Evolutionary conservation across 148 eudicot genomes (phyloP).

Genomic region (Spergularia bocconei): DNA sequence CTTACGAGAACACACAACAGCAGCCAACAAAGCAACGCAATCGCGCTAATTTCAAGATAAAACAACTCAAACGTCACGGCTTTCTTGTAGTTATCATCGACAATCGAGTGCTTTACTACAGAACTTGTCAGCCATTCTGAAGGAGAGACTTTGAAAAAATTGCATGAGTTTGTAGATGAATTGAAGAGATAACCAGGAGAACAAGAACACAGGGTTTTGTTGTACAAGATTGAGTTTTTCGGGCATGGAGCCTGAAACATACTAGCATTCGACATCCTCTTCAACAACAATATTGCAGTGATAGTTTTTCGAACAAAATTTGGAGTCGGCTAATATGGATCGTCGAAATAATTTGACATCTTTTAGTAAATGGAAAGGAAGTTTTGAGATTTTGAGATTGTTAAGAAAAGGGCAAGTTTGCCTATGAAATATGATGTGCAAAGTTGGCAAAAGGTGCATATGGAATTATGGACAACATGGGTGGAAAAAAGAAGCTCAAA

Average conservation of each 20-base stretch:
- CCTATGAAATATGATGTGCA: too few species aligned
- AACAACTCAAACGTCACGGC: constrained; percentile 4
- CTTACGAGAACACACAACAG: constrained; percentile 49
- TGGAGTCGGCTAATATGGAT: too few species aligned
- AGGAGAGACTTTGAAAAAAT: constrained; percentile 27
- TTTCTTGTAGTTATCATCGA: constrained; percentile 28
- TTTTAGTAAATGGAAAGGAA: too few species aligned
- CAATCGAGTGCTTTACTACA: constrained; percentile 53
- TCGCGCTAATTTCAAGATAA: constrained; percentile 19
- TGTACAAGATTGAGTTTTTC: constrained; percentile 47
- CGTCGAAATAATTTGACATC: too few species aligned
- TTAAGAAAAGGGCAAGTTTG: too few species aligned
- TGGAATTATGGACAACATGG: too few species aligned
- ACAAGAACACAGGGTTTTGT: constrained; percentile 59
- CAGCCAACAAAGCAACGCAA: constrained; percentile 59
- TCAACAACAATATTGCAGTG: too few species aligned
- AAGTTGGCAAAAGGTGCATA: too few species aligned
- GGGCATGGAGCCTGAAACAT: constrained; percentile 39
- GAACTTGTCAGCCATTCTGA: constrained; percentile 36
- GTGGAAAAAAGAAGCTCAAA: too few species aligned
- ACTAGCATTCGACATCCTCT: background rate
- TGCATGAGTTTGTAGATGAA: constrained; percentile 35
- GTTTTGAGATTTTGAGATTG: background rate
- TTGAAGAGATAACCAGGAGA: constrained; percentile 60
- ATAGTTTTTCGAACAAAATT: too few species aligned